A percentile compares a stretch with the other conserved stretches of the same genome.
Evolutionary conservation across 1,284 basidiomycete species (phyloP).

Genomic region (Prillingera fragicola): DNA sequence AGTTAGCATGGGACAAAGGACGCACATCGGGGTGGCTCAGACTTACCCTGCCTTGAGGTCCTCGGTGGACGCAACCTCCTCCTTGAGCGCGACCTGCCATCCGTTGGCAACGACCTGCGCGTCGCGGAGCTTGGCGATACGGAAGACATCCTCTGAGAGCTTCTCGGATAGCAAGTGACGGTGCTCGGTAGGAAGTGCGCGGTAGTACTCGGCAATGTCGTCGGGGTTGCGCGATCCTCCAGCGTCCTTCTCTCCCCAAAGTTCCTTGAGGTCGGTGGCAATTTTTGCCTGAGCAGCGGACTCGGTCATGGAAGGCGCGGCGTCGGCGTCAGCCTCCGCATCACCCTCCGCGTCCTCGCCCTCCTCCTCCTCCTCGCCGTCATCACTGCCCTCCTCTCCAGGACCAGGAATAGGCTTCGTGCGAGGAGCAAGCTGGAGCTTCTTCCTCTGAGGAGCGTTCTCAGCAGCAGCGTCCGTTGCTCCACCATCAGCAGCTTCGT

Average conservation of each 20-base stretch:
- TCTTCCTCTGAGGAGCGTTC: constrained; percentile 61
- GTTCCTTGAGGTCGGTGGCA: constrained; percentile 52
- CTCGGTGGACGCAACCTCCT: constrained; percentile 53
- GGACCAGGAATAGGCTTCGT: constrained; percentile 52
- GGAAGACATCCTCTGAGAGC: constrained; percentile 77
- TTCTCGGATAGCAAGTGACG: constrained; percentile 66
- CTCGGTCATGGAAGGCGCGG: constrained; percentile 56
- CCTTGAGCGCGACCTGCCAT: constrained; percentile 54
- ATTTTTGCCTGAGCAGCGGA: constrained; percentile 72
- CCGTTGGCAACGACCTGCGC: constrained; percentile 63
- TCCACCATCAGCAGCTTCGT: constrained; percentile 53
- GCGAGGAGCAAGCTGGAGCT: constrained; percentile 63
- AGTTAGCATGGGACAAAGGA: constrained; percentile 8
- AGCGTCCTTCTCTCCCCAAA: constrained; percentile 48
- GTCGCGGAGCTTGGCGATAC: constrained; percentile 79
- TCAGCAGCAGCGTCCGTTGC: constrained; percentile 35
- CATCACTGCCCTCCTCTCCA: constrained; percentile 36
- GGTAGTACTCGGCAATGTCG: constrained; percentile 59
- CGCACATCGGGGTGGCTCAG: background rate
- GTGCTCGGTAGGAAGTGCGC: constrained; percentile 52
- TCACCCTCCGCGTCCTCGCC: constrained; percentile 53
- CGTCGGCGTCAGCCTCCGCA: constrained; percentile 55
- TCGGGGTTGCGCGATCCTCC: constrained; percentile 44
- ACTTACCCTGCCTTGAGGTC: constrained; percentile 57
- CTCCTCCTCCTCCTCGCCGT: constrained; percentile 50